Conservation (phyloP, 108 stramenopile genomes). For the Pseudonitzschia delicatissima region DNA sequence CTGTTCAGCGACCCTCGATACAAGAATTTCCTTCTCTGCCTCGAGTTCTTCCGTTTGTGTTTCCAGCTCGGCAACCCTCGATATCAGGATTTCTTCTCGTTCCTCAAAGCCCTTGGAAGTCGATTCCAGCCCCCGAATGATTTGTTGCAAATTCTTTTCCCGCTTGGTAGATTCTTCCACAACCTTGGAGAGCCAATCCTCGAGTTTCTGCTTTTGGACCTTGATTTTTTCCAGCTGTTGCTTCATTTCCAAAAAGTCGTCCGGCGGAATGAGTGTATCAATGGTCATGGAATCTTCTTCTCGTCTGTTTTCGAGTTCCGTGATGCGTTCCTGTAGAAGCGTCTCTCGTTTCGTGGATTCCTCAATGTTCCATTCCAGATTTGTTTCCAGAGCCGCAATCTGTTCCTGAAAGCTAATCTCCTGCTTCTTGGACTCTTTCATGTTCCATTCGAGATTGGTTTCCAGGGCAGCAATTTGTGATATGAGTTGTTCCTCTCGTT, state of each 20-base stretch:
- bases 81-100: not conserved
- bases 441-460: too few relatives aligned
- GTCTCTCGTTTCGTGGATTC: not conserved
- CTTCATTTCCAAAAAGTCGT: too few relatives aligned
- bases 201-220: not conserved
- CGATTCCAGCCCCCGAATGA: not conserved
- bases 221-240: not conserved
- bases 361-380: not conserved
- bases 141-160: not conserved
- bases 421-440: not conserved
- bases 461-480: too few relatives aligned
- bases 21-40: too few relatives aligned
- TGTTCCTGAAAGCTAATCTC: too few relatives aligned
- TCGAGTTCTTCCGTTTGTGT: too few relatives aligned
- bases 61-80: not conserved
- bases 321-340: not conserved
- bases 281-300: not conserved
- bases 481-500: too few relatives aligned
- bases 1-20: not conserved
- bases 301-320: not conserved
- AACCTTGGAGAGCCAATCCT: not conserved
- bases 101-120: not conserved
- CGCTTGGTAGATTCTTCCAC: slow-evolving; percentile 4
- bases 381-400: too few relatives aligned
- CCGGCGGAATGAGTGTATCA: too few relatives aligned